phyloP scores from a whole-genome alignment of 2,329 filamentous ascomycete genomes.

The Trichoderma endophyticum region DNA sequence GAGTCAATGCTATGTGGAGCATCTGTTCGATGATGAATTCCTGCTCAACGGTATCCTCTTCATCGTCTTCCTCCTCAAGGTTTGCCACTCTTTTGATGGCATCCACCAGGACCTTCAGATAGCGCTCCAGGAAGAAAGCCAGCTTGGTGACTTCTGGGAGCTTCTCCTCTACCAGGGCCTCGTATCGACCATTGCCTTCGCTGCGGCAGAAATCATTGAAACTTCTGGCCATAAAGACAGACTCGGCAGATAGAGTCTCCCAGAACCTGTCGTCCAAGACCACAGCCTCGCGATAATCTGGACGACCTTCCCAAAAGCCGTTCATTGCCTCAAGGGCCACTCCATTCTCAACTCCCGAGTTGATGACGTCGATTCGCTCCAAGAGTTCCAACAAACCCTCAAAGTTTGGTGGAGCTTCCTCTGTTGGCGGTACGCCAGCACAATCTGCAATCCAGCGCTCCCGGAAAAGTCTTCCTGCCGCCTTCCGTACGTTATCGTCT shows the following conservation, averaged over 20 bases:
- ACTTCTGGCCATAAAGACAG: slow-evolving; percentile 83
- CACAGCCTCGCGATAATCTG: slow-evolving; percentile 73
- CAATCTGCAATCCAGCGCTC: slow-evolving; percentile 99
- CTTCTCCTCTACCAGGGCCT: slow-evolving; percentile 81
- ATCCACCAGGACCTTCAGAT: slow-evolving; percentile 67
- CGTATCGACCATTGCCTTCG: slow-evolving; percentile 69
- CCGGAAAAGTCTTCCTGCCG: slow-evolving; percentile 82
- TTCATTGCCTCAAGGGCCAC: slow-evolving; percentile 92
- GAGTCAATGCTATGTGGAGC: slow-evolving; percentile 82
- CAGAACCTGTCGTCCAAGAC: slow-evolving; percentile 73
- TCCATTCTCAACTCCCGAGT: slow-evolving; percentile 83
- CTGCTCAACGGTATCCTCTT: slow-evolving; percentile 82
- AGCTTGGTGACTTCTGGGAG: slow-evolving; percentile 91
- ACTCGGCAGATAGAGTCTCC: slow-evolving; percentile 78
- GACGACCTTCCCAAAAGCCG: slow-evolving; percentile 91
- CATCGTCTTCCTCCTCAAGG: slow-evolving; percentile 61
- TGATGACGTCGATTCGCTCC: slow-evolving; percentile 89
- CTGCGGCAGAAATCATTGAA: slow-evolving; percentile 90
- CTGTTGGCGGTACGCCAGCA: slow-evolving; percentile 62
- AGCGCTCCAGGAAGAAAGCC: slow-evolving; percentile 79
- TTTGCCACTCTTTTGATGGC: slow-evolving; percentile 57
- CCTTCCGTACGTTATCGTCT: slow-evolving; percentile 91
- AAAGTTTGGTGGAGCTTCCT: slow-evolving; percentile 63
- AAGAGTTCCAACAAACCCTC: slow-evolving; percentile 86
- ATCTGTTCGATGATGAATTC: slow-evolving; percentile 97